Base-by-base conservation (phyloP, 2,329 filamentous ascomycete species). In the Aspergillus sp. region DNA sequence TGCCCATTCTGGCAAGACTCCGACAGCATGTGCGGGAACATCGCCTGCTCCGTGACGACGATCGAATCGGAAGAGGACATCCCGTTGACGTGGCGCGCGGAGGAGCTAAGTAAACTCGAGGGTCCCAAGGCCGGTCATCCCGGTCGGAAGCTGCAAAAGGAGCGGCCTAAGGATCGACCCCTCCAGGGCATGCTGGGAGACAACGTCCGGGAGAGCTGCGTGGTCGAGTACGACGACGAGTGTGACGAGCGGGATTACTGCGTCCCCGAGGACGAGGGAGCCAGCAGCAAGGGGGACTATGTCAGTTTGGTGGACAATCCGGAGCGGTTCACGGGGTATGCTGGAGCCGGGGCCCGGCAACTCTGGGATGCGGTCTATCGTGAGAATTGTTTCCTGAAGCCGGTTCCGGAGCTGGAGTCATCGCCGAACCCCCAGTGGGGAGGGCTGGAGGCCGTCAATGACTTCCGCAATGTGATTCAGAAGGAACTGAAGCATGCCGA, bases 231-330 rank as follows among this genome's bases (percentile, higher is more conserved):
- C 72, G 94, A 98, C 70, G 94, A 97, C 71, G 94, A 97, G 77
- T 96, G 92, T 77, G 94, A 98, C 78, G 90, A 97, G 67, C 86
- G 95, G 65, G 95, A 99, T 74, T 99, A 98, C 76, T 99, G 95
- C 77, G 87, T 98, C 4, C 92, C 92, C 0, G 95, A 99, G 69
- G 95, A 99, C 72, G 93, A 98, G 78, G 91, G 90, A 70, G 87
- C 90, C 6, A 84, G 84, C 53, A 90, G 85, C 10, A 96, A 96
- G 76, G 95, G 95, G 46, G 95, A 98, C 81, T 99, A 99, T 73
- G 95, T 99, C 69, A 96, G 91, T 77, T 82, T 99, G 66, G 82
- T 96, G 53, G 90, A 92, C 73, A 99, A 99, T 72, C 94, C 94
- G 0, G 94, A 99, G 74, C 86, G 93, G 60, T 99, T 96, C 77